phyloP scores from a whole-genome alignment of 2,329 filamentous ascomycete genomes.

The Pseudogymnoascus destructans region DNA sequence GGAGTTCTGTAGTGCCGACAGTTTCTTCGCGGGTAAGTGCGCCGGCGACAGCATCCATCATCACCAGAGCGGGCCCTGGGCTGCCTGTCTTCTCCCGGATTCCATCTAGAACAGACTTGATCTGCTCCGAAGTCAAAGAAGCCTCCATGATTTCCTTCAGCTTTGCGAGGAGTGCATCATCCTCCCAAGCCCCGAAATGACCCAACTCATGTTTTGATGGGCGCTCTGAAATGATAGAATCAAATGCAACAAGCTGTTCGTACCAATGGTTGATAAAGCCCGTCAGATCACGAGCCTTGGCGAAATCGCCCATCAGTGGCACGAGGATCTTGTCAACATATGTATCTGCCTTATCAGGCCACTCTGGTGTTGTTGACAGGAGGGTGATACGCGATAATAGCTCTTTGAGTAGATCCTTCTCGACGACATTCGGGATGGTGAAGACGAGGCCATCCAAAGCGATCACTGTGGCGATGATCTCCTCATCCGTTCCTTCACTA shows the following conservation, averaged over 20 bases:
- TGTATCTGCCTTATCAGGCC: conserved; percentile 17
- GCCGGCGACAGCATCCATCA: conserved; percentile 29
- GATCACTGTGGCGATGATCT: conserved; percentile 31
- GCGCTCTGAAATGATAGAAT: conserved; percentile 15
- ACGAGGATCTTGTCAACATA: conserved; percentile 27
- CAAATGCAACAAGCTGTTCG: conserved; percentile 20
- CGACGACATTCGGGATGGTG: conserved; percentile 25
- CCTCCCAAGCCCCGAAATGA: conserved; percentile 24
- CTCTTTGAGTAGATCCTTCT: conserved; percentile 20
- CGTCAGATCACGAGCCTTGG: conserved; percentile 29
- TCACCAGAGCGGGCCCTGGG: conserved; percentile 23
- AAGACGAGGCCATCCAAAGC: conserved; percentile 35
- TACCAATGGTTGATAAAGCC: conserved; percentile 31
- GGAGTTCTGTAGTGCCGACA: not conserved
- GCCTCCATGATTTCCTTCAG: conserved; percentile 26
- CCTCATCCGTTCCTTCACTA: conserved; percentile 27
- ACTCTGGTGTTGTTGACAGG: conserved; percentile 16
- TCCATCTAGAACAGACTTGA: conserved; percentile 14
- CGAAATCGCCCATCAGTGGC: conserved; percentile 31
- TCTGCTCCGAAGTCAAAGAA: conserved; percentile 28
- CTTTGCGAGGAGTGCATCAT: conserved; percentile 20
- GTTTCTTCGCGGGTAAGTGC: conserved; percentile 15
- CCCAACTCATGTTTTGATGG: not conserved
- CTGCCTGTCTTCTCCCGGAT: conserved; percentile 12
- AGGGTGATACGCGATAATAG: conserved; percentile 26